Percentiles rank a stretch among this genome's conserved stretches.
phyloP scores from a whole-genome alignment of 139 green algal genomes.

The Desmodesmus armatus region DNA sequence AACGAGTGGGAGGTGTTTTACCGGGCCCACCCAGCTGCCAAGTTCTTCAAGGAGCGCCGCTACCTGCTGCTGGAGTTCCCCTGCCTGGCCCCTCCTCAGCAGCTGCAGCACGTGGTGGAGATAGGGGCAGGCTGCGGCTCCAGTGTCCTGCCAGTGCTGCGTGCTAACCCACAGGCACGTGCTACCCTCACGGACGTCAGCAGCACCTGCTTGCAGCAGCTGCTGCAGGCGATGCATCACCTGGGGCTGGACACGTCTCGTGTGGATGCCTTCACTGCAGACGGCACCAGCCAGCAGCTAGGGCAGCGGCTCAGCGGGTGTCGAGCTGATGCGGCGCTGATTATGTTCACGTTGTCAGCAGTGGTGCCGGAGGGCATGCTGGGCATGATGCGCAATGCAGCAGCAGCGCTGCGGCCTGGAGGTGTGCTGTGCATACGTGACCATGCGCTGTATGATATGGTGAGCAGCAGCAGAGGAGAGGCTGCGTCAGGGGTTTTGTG shows the following conservation, averaged over 20 bases:
- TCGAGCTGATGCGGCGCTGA: constrained; percentile 67
- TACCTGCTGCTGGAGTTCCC: constrained; percentile 85
- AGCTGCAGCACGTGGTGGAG: constrained; percentile 68
- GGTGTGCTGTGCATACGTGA: constrained; percentile 81
- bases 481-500: neutral
- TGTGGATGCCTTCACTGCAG: constrained; percentile 57
- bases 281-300: constrained; percentile 52
- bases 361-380: constrained; percentile 61
- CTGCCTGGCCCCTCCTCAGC: constrained; percentile 43
- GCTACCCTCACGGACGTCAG: constrained; percentile 73
- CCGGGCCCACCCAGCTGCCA: constrained; percentile 62
- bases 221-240: constrained; percentile 47
- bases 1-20: constrained; percentile 79
- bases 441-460: constrained; percentile 86
- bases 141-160: constrained; percentile 75
- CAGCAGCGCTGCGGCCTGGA: constrained; percentile 61
- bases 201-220: constrained; percentile 69
- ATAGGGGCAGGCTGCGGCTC: constrained; percentile 80
- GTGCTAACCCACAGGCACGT: constrained; percentile 54
- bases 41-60: constrained; percentile 82
- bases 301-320: constrained; percentile 20
- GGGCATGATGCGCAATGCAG: constrained; percentile 58
- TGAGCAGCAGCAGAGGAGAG: constrained; percentile 64
- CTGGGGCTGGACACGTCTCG: constrained; percentile 56
- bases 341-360: constrained; percentile 87